phyloP scores from a whole-genome alignment of 2,329 filamentous ascomycete species.

The Alternaria incomplexa region DNA sequence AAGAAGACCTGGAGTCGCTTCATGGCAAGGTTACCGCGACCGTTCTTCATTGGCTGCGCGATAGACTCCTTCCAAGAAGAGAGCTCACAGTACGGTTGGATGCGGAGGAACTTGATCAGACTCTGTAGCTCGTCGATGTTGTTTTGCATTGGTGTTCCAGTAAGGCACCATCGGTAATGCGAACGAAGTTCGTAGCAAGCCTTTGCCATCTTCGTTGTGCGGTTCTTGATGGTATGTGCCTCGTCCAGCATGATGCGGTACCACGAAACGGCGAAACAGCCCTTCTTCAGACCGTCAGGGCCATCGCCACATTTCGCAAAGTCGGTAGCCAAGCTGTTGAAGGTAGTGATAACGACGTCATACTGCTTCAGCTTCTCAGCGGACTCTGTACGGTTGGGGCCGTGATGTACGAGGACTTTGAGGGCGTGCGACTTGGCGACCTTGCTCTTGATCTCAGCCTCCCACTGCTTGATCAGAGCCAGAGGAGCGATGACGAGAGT shows the following conservation, averaged over 20 bases:
- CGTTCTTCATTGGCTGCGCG: constrained; percentile 85
- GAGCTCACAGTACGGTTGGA: constrained; percentile 88
- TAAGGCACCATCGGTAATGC: constrained; percentile 94
- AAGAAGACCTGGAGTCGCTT: constrained; percentile 82
- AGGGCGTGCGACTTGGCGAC: constrained; percentile 72
- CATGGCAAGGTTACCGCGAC: constrained; percentile 87
- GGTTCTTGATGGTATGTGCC: constrained; percentile 98
- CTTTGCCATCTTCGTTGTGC: constrained; percentile 93
- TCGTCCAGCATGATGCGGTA: constrained; percentile 95
- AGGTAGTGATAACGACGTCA: constrained; percentile 96
- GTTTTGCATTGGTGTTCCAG: constrained; percentile 97
- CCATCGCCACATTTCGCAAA: constrained; percentile 72
- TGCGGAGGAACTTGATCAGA: constrained; percentile 87
- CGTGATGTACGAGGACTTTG: constrained; percentile 89
- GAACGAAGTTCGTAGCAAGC: constrained; percentile 84
- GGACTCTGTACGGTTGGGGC: constrained; percentile 80
- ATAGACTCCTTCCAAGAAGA: constrained; percentile 91
- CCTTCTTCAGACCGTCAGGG: constrained; percentile 69
- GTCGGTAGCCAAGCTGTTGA: constrained; percentile 93
- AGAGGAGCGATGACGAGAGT: constrained; percentile 93
- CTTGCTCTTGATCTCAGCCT: constrained; percentile 86
- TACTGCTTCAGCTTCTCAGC: constrained; percentile 79
- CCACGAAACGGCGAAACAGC: constrained; percentile 92
- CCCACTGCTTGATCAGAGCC: constrained; percentile 96
- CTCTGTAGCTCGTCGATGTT: constrained; percentile 96